A percentile compares a stretch with the other conserved stretches of the same genome.
Conservation (phyloP, 164 flowering plant genomes). For the Sextonia rubra region DNA sequence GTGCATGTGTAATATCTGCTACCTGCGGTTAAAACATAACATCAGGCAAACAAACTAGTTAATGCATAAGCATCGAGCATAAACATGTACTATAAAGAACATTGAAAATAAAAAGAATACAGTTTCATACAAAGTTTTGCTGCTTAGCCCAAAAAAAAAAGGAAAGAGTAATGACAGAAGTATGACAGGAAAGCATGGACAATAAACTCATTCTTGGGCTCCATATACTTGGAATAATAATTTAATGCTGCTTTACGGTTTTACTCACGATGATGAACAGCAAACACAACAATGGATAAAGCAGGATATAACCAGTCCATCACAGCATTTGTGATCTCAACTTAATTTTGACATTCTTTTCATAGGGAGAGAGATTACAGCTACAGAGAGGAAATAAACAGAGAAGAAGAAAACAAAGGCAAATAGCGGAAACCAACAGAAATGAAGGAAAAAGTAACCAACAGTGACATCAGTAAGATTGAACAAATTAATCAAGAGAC, state of each 20-base stretch:
- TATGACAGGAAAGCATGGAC: background rate
- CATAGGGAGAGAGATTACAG: too few species aligned
- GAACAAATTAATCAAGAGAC: background rate
- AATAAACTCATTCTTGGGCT: background rate
- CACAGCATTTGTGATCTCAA: background rate
- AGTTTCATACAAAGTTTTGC: background rate
- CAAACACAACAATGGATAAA: background rate
- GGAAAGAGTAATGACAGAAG: too few species aligned
- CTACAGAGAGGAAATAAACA: too few species aligned
- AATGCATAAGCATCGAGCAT: background rate
- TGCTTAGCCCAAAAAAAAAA: background rate
- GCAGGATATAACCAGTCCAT: background rate
- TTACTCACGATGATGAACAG: background rate
- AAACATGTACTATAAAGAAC: conserved; percentile 3
- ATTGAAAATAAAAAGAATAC: background rate
- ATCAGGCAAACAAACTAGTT: background rate
- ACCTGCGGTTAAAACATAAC: conserved; percentile 42
- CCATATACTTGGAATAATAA: too few species aligned
- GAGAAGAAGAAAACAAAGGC: background rate
- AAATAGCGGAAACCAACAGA: background rate
- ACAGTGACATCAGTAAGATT: background rate
- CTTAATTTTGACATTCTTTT: too few species aligned
- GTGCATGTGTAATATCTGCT: conserved; percentile 91
- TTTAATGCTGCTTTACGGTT: too few species aligned
- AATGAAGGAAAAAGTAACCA: background rate